Conservation (phyloP, 805 yeast species). For the Debaryomyces prosopidis region DNA sequence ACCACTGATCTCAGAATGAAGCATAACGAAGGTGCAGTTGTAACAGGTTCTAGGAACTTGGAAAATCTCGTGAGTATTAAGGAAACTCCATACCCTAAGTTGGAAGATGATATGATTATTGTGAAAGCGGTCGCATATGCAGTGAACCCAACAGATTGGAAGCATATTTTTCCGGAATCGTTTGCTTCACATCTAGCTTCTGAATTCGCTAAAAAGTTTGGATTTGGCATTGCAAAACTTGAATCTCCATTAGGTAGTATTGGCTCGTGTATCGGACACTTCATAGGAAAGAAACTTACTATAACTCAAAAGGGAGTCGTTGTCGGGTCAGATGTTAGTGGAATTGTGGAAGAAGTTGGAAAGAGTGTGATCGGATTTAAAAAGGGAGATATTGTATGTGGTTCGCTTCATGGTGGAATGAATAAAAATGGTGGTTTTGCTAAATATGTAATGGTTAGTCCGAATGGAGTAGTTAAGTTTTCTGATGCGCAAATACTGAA, state of each 20-base stretch:
- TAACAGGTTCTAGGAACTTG: slow-evolving; percentile 9
- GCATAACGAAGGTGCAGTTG: slow-evolving; percentile 9
- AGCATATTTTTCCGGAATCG: slow-evolving; percentile 42
- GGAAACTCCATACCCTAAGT: slow-evolving; percentile 6
- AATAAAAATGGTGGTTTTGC: slow-evolving; percentile 57
- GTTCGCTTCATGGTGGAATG: slow-evolving; percentile 56
- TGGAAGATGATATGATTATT: slow-evolving; percentile 36
- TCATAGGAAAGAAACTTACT: slow-evolving; percentile 5
- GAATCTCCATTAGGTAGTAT: slow-evolving; percentile 1
- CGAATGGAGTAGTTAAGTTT: slow-evolving; percentile 34
- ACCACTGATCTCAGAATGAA: slow-evolving; percentile 1
- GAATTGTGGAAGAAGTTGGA: slow-evolving; percentile 57
- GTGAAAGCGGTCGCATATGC: slow-evolving; percentile 54
- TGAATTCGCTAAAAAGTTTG: slow-evolving; percentile 11
- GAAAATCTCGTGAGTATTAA: slow-evolving; percentile 2
- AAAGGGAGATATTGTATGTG: slow-evolving; percentile 58
- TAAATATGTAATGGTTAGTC: slow-evolving; percentile 48
- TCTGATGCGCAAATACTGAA: slow-evolving; percentile 9
- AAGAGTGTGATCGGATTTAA: slow-evolving; percentile 31
- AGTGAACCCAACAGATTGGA: slow-evolving; percentile 70
- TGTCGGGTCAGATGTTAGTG: slow-evolving; percentile 62
- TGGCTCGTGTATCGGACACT: slow-evolving; percentile 5
- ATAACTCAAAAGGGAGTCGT: slow-evolving; percentile 38
- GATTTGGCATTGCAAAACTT: slow-evolving; percentile 3
- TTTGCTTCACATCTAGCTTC: slow-evolving; percentile 31